Base-by-base conservation (phyloP, 805 yeast species). In the Priceomyces haplophilus region DNA sequence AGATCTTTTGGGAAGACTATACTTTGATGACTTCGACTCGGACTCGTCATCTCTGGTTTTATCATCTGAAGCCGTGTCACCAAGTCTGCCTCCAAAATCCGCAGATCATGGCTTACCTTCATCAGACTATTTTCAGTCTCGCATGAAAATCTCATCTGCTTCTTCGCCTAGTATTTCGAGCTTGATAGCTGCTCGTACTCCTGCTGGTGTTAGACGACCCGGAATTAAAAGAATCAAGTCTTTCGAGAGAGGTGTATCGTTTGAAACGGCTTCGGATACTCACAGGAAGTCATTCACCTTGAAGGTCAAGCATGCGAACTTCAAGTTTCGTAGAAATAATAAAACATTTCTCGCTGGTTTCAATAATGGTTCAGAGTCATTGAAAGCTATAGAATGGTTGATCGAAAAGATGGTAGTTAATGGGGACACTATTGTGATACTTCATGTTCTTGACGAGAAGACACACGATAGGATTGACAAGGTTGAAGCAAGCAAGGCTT, bases 321-420 rank as follows among this genome's bases (percentile, higher is more conserved):
- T 68, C 54, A 65, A 59, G 44, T 71, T 71, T 48, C 60, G 76
- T 44, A 55, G 76, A 38, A 70, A 69, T 49, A 71, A 71, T 54
- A 71, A 70, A 49, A 67, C 73, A 12, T 65, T 57, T 38, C 58
- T 71, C 34, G 54, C 66, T 3, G 76, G 75, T 3, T 71, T 56
- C 53, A 66, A 65, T 49, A 52, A 59, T 35, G 73, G 67, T 45
- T 35, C 47, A 11, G 73, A 66, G 47, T 65, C 72, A 8, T 46
- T 63, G 30, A 59, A 56, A 42, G 75, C 76, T 3, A 64, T 69
- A 17, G 69, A 66, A 42, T 71, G 76, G 76, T 54, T 69, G 23
- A 65, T 71, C 49, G 73, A 68, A 45, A 73, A 71, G 48, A 60
- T 71, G 66, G 59, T 67, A 10, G 56, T 69, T 20, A 55, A 66